These are phyloP conservation scores for Leucosporidium yakuticum DNA, from an alignment of 768 basidiomycete genomes.

Conservation along the genomic window DNA sequence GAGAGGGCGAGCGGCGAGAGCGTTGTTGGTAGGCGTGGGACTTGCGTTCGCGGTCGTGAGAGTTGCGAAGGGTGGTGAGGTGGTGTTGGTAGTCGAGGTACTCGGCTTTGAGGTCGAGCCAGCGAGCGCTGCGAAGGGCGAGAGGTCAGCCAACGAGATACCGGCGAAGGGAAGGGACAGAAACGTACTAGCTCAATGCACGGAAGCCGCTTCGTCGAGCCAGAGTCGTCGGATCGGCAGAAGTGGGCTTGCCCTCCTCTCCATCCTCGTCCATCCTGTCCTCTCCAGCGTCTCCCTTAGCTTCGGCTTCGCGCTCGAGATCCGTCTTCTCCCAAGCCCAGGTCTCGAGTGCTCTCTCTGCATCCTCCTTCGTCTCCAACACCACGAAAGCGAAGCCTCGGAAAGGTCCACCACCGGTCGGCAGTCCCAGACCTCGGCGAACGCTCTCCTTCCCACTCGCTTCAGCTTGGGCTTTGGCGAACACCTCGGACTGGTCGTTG, in stretches of 20 bases:
- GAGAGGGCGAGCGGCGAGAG: not conserved
- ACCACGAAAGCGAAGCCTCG: conserved; percentile 35
- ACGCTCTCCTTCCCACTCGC: too few species aligned
- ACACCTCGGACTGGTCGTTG: not conserved
- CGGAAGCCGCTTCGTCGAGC: not conserved
- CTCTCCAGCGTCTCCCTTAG: not conserved
- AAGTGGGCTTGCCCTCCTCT: not conserved
- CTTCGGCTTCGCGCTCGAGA: too few species aligned
- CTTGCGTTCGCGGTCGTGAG: not conserved
- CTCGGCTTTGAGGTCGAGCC: conserved; percentile 30
- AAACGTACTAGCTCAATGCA: not conserved
- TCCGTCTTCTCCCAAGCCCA: conserved; percentile 26
- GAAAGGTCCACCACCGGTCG: conserved; percentile 35
- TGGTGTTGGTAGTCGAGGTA: conserved; percentile 33
- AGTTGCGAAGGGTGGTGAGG: not conserved
- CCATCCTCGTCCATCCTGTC: not conserved
- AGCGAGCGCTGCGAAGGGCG: conserved; percentile 14
- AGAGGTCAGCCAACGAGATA: not conserved
- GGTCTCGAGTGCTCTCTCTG: not conserved
- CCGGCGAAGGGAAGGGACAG: not conserved
- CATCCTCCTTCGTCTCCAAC: conserved; percentile 14
- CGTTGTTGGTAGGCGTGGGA: too few species aligned
- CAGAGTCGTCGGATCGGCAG: not conserved
- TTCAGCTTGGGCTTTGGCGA: not conserved
- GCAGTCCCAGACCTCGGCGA: conserved; percentile 6